A percentile compares a stretch with the other conserved stretches of the same genome.
phyloP scores from a whole-genome alignment of 2,329 filamentous ascomycete species.

The Xylaria sp. region DNA sequence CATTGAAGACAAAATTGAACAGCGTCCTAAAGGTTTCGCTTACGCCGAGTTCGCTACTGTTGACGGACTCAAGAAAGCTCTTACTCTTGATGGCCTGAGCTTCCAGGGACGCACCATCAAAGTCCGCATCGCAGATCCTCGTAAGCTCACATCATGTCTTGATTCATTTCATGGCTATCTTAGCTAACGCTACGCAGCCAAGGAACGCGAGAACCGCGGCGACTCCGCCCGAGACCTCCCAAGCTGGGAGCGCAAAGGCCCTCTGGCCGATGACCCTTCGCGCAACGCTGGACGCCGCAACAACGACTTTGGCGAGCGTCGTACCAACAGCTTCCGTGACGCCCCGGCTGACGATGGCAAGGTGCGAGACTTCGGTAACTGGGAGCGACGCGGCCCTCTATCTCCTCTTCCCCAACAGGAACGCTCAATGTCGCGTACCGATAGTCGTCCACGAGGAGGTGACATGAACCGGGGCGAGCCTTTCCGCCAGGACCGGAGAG shows the following conservation, averaged over 20 bases:
- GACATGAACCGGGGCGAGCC: conserved; percentile 56
- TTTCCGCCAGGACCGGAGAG: conserved; percentile 56
- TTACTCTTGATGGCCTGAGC: conserved; percentile 72
- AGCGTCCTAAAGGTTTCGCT: conserved; percentile 94
- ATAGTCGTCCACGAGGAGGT: conserved; percentile 47
- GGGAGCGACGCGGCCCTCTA: conserved; percentile 91
- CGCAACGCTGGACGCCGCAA: conserved; percentile 40
- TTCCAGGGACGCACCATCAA: conserved; percentile 88
- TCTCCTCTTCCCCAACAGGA: conserved; percentile 60
- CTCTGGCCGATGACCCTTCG: conserved; percentile 62
- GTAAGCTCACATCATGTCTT: conserved; percentile 55
- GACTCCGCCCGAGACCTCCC: conserved; percentile 72
- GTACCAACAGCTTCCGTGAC: conserved; percentile 56
- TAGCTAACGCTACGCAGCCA: conserved; percentile 57
- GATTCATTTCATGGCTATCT: neutral
- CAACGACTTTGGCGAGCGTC: conserved; percentile 58
- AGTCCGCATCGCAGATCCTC: conserved; percentile 94
- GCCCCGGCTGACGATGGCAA: conserved; percentile 69
- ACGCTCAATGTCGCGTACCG: conserved; percentile 48
- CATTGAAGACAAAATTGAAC: conserved; percentile 91
- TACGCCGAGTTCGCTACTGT: conserved; percentile 90
- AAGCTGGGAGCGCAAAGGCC: conserved; percentile 91
- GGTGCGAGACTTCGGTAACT: conserved; percentile 75
- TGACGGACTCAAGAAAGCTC: conserved; percentile 86
- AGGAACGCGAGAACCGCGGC: conserved; percentile 61